Evolutionary conservation across 371 early-diverging fungal species (phyloP).

Genomic region (Quaeritorhiza haematococci): DNA sequence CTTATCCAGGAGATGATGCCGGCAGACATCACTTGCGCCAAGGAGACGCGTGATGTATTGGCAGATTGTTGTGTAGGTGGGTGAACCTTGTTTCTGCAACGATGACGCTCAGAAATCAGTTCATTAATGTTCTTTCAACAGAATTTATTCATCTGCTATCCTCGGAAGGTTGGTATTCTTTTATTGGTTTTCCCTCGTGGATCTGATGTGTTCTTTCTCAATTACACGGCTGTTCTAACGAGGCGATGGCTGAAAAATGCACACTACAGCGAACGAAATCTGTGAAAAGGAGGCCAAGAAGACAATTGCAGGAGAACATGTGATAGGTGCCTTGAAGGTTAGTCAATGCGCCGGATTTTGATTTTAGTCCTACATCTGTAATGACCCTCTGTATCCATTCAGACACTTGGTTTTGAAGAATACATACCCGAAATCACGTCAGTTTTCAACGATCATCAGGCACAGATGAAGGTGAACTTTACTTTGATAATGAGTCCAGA

Average conservation of each 20-base stretch:
- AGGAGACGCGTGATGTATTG: constrained; percentile 92
- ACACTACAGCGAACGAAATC: constrained; percentile 77
- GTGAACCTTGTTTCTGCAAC: constrained; percentile 2
- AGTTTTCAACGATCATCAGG: constrained; percentile 85
- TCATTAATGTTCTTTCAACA: no score
- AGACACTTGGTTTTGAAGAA: constrained; percentile 86
- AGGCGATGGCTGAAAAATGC: constrained; percentile 14
- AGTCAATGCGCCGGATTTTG: neutral
- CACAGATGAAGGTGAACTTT: constrained; percentile 66
- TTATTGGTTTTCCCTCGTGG: neutral
- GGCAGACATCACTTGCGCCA: constrained; percentile 79
- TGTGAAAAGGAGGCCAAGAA: constrained; percentile 97
- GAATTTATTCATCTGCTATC: constrained; percentile 93
- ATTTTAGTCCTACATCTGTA: neutral
- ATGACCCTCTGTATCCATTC: neutral
- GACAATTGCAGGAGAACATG: constrained; percentile 97
- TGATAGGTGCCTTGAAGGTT: constrained; percentile 82
- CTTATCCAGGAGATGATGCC: constrained; percentile 94
- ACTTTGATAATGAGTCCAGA: constrained; percentile 3
- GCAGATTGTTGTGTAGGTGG: constrained; percentile 91
- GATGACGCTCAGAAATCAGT: constrained; percentile 4
- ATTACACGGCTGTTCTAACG: constrained; percentile 3
- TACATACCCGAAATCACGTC: constrained; percentile 86
- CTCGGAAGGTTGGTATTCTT: constrained; percentile 24
- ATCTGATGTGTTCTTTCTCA: neutral